Conservation (phyloP, 805 yeast species). For the Yarrowia sp. region DNA sequence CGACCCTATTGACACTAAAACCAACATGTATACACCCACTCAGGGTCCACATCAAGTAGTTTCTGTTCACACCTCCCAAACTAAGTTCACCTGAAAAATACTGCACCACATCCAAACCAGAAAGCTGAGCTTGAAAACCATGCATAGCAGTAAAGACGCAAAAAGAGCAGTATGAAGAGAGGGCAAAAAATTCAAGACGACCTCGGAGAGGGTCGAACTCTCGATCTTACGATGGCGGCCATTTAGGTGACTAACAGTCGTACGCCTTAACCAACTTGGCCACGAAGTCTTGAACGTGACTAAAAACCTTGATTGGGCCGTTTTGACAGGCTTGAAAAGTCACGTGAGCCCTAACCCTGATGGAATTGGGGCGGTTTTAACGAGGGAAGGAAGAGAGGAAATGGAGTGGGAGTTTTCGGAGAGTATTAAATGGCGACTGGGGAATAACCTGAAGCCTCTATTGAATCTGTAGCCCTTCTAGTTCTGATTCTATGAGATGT, state of each 20-base stretch:
- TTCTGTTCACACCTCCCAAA: no score
- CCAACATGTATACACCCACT: no score
- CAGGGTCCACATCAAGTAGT: no score
- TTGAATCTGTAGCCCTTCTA: no score
- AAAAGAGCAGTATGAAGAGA: not conserved
- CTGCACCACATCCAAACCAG: no score
- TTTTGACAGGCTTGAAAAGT: not conserved
- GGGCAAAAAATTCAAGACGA: slow-evolving; percentile 30
- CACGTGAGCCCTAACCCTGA: slow-evolving; percentile 6
- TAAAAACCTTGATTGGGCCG: not conserved
- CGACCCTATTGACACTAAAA: no score
- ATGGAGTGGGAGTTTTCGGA: no score
- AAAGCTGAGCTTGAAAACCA: not conserved
- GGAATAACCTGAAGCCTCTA: no score
- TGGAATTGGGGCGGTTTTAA: not conserved
- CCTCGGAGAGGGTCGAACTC: slow-evolving; percentile 40
- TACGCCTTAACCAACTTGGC: slow-evolving; percentile 40
- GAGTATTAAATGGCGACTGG: no score
- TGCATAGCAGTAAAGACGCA: slow-evolving; percentile 5
- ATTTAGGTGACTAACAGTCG: slow-evolving; percentile 39
- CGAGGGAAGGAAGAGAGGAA: no score
- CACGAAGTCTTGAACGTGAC: slow-evolving; percentile 38
- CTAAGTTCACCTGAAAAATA: no score
- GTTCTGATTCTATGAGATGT: no score
- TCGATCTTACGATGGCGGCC: slow-evolving; percentile 40